These are phyloP conservation scores for Suillus plorans DNA, from an alignment of 768 basidiomycete genomes.

Conservation along the genomic window DNA sequence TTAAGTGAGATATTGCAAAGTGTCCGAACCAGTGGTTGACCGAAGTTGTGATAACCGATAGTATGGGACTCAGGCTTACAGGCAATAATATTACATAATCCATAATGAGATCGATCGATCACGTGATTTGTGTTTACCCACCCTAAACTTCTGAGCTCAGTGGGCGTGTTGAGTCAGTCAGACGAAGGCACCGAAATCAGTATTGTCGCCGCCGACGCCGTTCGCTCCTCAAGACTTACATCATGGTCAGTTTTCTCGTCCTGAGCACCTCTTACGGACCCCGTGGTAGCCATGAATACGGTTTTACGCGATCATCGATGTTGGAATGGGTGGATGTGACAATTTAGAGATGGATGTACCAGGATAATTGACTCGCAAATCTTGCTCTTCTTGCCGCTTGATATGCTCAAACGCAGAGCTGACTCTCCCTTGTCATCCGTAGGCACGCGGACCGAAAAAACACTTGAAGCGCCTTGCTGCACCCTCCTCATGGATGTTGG, in stretches of 20 bases:
- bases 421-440: constrained; percentile 19
- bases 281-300: background rate
- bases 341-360: constrained; percentile 18
- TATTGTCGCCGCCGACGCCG: constrained; percentile 19
- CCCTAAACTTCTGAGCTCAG: constrained; percentile 22
- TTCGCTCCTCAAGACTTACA: constrained; percentile 28
- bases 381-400: constrained; percentile 1
- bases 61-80: too few relatives aligned
- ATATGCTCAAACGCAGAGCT: constrained; percentile 12
- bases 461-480: constrained; percentile 97
- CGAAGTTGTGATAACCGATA: too few relatives aligned
- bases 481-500: constrained; percentile 99
- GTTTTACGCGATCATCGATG: constrained; percentile 1
- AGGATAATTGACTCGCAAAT: constrained; percentile 4
- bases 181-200: constrained; percentile 22
- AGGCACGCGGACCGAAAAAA: constrained; percentile 99
- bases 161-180: background rate
- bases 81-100: too few relatives aligned
- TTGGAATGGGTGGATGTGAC: constrained; percentile 28
- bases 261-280: background rate
- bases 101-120: background rate
- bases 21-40: too few relatives aligned
- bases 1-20: too few relatives aligned
- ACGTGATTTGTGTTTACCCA: constrained; percentile 21
- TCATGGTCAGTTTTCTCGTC: constrained; percentile 30